Percentiles rank a stretch among this genome's conserved stretches.
phyloP scores from a whole-genome alignment of 2,329 filamentous ascomycete genomes.

The Claviceps maximensis region DNA sequence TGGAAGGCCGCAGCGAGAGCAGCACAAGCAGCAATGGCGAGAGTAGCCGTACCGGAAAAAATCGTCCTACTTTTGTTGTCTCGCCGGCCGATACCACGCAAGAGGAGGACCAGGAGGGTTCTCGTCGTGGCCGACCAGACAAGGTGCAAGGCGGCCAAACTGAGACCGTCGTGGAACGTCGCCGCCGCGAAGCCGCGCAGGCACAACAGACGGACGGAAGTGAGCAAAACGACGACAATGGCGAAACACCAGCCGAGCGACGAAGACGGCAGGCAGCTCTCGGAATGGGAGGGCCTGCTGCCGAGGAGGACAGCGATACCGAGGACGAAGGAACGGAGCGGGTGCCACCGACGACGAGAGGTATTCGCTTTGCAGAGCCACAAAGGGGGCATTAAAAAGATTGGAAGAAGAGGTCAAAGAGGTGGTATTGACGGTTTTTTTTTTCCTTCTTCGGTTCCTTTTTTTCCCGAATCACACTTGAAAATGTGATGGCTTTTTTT shows the following conservation, averaged over 20 bases:
- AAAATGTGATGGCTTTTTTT: background rate
- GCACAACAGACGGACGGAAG: slow-evolving; percentile 28
- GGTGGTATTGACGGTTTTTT: background rate
- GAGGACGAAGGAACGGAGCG: slow-evolving; percentile 42
- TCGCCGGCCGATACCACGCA: slow-evolving; percentile 8
- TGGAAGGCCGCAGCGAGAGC: slow-evolving; percentile 9
- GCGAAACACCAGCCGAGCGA: slow-evolving; percentile 63
- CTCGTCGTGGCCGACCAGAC: slow-evolving; percentile 1
- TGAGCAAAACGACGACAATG: slow-evolving; percentile 19
- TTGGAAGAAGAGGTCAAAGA: background rate
- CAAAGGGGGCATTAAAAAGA: slow-evolving; percentile 8
- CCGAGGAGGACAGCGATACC: slow-evolving; percentile 36
- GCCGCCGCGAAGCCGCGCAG: slow-evolving; percentile 46
- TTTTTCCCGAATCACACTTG: background rate
- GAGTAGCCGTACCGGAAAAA: slow-evolving; percentile 9
- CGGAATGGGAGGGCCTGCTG: slow-evolving; percentile 36
- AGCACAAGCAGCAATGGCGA: slow-evolving; percentile 6
- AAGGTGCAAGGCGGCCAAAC: slow-evolving; percentile 16
- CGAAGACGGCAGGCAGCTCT: slow-evolving; percentile 62
- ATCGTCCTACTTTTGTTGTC: slow-evolving; percentile 11
- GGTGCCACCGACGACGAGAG: slow-evolving; percentile 37
- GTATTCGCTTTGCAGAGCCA: slow-evolving; percentile 48
- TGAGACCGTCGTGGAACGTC: slow-evolving; percentile 58
- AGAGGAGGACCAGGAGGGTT: background rate
- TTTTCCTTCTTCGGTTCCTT: too few species aligned